phyloP scores from a whole-genome alignment of 805 yeast species.

The Metschnikowia lachancei region DNA sequence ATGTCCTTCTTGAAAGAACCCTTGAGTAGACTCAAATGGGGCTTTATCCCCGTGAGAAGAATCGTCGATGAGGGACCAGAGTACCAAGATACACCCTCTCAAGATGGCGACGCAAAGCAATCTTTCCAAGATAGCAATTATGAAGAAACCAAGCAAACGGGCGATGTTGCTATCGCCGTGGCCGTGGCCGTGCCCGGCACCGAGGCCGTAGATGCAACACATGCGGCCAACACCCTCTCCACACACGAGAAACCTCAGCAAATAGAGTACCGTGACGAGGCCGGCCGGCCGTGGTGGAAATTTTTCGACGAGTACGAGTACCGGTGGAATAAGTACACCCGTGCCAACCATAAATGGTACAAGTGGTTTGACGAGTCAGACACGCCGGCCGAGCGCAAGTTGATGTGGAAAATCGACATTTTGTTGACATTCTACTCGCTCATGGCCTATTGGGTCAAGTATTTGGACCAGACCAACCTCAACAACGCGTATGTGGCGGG shows the following conservation, averaged over 20 bases:
- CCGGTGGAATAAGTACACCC: conserved; percentile 20
- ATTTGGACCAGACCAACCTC: conserved; percentile 24
- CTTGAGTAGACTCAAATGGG: conserved; percentile 29
- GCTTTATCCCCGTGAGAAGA: conserved; percentile 34
- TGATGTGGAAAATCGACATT: conserved; percentile 28
- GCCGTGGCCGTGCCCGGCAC: background rate
- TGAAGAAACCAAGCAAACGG: too few species aligned
- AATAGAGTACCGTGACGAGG: conserved; percentile 54
- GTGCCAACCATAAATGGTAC: conserved; percentile 25
- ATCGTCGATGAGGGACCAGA: conserved; percentile 31
- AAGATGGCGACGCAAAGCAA: conserved; percentile 3
- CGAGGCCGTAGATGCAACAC: too few species aligned
- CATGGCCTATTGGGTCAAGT: conserved; percentile 34
- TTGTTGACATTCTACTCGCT: conserved; percentile 27
- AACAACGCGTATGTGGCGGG: conserved; percentile 31
- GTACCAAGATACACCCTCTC: too few species aligned
- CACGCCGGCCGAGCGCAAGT: conserved; percentile 29
- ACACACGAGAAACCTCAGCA: too few species aligned
- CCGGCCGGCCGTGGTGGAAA: conserved; percentile 49
- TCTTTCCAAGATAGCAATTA: background rate
- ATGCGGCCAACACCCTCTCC: too few species aligned
- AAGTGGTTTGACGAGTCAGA: conserved; percentile 30
- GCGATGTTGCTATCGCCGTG: too few species aligned
- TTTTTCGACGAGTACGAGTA: conserved; percentile 41
- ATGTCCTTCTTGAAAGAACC: conserved; percentile 17